Base-by-base conservation (phyloP, 352 stramenopile species). In the Thraustochytrium sp. region DNA sequence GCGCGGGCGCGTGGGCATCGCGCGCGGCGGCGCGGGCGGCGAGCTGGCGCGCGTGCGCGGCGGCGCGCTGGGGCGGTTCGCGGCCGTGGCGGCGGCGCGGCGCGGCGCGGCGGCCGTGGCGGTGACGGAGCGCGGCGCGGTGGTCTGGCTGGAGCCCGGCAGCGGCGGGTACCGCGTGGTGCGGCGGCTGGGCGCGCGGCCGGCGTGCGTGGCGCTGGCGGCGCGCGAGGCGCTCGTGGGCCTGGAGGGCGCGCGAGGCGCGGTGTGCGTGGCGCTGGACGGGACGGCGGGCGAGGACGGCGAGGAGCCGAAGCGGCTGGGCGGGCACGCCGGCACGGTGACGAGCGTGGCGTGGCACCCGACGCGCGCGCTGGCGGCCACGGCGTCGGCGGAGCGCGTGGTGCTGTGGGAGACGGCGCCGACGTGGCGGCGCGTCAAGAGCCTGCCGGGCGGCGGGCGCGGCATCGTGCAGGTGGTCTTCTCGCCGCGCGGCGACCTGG, bases 351-450 rank as follows among this genome's bases (percentile, higher is more conserved):
- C 48, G 23, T 80, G 46, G 29, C 68, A 80, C 38, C 68, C 68
- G 11, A 61, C 34, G 37, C 37, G 68, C 34, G 29, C 26, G 3
- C 5, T 80, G 5, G 48, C 53, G 9, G 44, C 46, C 11, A 64
- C 53, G 31, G 68, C 68, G 23, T 80, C 68, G 11, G 68, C 40
- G 42, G 68, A 80, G 18, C 31, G 46, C n/a, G 34, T 80, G 13
- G 23, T 64, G 9, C 46, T 80, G 18, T 80, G 68, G 68, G 68
- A 80, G 21, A 63, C 68, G 53, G 46, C 46, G n/a, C n/a, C n/a
- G 2, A 80, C 3, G 44, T 80, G 68, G 68, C n/a, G 37, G 31
- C 40, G 44, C 46, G 34, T 64, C 37, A 80, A 80, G 53, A 80
- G 68, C 48, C 42, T 80, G 5, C 44, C 44, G 11, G 65, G 65